Evolutionary conservation across 345 rosid species (phyloP).

Genomic region (Eucalyptus grandis): DNA sequence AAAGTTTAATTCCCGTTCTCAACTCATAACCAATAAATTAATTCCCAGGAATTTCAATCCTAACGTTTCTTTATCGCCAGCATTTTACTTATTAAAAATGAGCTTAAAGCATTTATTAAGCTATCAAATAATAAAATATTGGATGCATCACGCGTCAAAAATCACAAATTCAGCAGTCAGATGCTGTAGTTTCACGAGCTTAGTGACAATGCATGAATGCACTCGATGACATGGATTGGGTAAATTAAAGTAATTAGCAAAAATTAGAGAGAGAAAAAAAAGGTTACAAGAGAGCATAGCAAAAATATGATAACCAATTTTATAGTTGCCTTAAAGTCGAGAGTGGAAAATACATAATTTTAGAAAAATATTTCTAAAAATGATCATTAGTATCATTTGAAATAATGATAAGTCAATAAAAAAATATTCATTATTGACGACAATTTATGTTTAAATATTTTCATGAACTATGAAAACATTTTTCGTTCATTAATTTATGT

Average conservation of each 20-base stretch:
- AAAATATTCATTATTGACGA: too few species aligned
- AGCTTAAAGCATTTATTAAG: not conserved
- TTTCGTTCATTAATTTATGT: not conserved
- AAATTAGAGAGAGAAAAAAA: not conserved
- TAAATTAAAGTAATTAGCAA: not conserved
- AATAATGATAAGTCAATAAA: too few species aligned
- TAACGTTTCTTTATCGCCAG: not conserved
- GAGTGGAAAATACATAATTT: too few species aligned
- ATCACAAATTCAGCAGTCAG: not conserved
- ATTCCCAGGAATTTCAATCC: not conserved
- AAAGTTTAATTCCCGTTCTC: not conserved
- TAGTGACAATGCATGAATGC: not conserved
- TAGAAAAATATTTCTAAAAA: too few species aligned
- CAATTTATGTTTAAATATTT: too few species aligned
- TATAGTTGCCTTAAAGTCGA: not conserved
- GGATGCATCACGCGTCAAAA: not conserved
- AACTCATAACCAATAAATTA: not conserved
- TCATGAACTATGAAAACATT: not conserved
- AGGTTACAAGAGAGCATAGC: not conserved
- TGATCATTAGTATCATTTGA: fast-evolving
- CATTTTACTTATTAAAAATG: not conserved
- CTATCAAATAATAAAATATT: not conserved
- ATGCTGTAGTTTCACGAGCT: not conserved
- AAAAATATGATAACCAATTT: not conserved
- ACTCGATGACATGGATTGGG: not conserved